Base-by-base conservation (phyloP, 2,329 filamentous ascomycete species). In the Fonsecaea multimorphosa region DNA sequence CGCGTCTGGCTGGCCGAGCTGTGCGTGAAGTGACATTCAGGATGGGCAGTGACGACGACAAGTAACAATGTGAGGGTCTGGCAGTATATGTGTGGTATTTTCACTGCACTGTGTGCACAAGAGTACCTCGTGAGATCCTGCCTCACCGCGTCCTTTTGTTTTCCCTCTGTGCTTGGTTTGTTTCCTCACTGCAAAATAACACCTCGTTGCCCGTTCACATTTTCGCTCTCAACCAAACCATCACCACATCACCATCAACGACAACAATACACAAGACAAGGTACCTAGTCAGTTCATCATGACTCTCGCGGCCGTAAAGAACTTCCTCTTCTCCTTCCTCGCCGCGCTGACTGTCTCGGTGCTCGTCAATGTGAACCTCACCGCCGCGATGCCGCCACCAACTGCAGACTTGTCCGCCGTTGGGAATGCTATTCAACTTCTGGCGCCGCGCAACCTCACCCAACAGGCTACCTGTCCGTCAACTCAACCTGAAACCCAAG, bases 381-480 rank as follows among this genome's bases (percentile, higher is more conserved):
- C 38, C 2, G 16, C 40, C 2, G 27, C 29, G 38, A 22, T 49
- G 56, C 38, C 38, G 6, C 11, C 31, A n/a, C 24, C 38, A n/a
- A 12, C 22, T 12, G 11, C 22, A 24, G 22, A 24, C 22, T 16
- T 27, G 8, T 49, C 44, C 11, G 11, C 44, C 11, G 11, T 49
- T 16, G 44, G 19, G 19, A 49, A 14, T 6, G 19, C 22, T 27
- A 22, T 16, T 27, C 44, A 22, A 27, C 11, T 49, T 24, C 44
- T 58, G 27, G 56, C 11, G 9, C 38, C 38, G 29, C 56, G 29
- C 40, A 58, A 51, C 19, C 40, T 44, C 56, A 46, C 24, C 24
- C 31, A 32, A 31, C 29, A 46, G 11, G 38, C 8, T 19, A 24
- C 16, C n/a, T 58, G 56, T 40, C 40, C 27, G 12, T n/a, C 56